Base-by-base conservation (phyloP, 2,329 filamentous ascomycete species). In the Hirsutella minnesotensis region DNA sequence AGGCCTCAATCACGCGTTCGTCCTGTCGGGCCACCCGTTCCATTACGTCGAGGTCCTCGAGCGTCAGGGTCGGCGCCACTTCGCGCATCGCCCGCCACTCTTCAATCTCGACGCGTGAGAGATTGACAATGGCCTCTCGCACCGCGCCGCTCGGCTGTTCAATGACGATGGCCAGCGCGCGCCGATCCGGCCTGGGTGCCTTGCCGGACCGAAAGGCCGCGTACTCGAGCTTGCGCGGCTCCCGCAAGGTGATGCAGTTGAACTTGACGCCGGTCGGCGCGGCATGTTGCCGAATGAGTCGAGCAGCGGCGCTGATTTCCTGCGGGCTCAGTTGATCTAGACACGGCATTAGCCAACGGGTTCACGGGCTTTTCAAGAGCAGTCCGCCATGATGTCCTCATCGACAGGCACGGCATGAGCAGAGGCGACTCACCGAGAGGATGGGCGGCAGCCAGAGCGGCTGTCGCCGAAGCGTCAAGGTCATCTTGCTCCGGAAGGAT, bases 41-140 rank as follows among this genome's bases (percentile, higher is more conserved):
- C 3, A 86, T 83, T 46, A 80, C 73, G 52, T 88, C 81, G 33
- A 90, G 68, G 56, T 90, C 85, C 59, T 89, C 83, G 72, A 89
- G 86, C 0, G 84, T 89, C 52, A 89, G 52, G 3, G 66, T 70
- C 2, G 69, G 69, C 39, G 65, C 66, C 20, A 72, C 68, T 33
- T 72, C 62, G 19, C 53, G 49, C 36, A 70, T 57, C 41, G 69
- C 63, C 46, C 73, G 77, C 51, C 65, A 53, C 50, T 62, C 46
- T 63, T 73, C 57, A 56, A 62, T 54, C 55, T 49, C 29, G 52
- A 57, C 51, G 53, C 62, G 53, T 52, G 60, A 55, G 60, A 75
- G 34, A 59, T 69, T 56, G 62, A 68, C 67, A 70, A 75, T 8
- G 62, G 73, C 61, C 68, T 79, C 55, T 69, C 63, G 52, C 66